Evolutionary conservation across 2,329 filamentous ascomycete species (phyloP), one percentile per base, ranked within the genome.

Genomic region (Raffaelea arxii): DNA sequence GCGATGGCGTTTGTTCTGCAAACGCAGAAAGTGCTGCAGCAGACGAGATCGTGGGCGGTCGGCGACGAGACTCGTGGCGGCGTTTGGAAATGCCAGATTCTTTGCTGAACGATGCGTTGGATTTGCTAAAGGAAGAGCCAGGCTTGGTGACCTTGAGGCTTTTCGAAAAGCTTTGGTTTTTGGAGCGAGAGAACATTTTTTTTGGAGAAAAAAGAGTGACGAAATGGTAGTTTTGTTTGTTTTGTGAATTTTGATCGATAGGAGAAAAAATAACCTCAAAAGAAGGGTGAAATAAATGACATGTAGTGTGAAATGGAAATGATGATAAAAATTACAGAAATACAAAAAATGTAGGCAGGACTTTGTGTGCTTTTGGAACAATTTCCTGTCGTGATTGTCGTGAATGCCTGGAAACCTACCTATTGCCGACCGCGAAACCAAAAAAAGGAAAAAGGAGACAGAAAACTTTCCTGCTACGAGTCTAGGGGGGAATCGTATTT

Each of bases 41-140:
- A 22, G 65, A 70, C 1, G 71, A 67, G 44, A 68, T 64, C 10
- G 73, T 75, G 3, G 67, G 65, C 25, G 71, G 69, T 18, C 74
- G 69, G 30, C 72, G 69, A 38, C 66, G 66, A 48, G 69, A 65
- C 40, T 78, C 74, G 59, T 74, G 72, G 50, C 73, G 71, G 53
- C 68, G 65, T 59, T 79, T 79, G 24, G 71, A 71, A 16, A 79
- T 63, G 2, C 75, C 75, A 37, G 67, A 63, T 22, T 71, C 70
- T 51, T 74, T 77, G 58, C 66, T 73, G 57, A 78, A 77, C 2
- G 75, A 78, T 3, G 72, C 66, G 55, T 62, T 74, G 4, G 74
- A 71, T 53, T 72, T 76, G 54, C 62, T 66, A n/a, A 78, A 77
- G 2, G 75, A 78, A 3, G 72, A 66, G 55, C 62, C 74, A 4